Conservation (phyloP, 768 basidiomycete genomes). For the Baorangia bicolor region DNA sequence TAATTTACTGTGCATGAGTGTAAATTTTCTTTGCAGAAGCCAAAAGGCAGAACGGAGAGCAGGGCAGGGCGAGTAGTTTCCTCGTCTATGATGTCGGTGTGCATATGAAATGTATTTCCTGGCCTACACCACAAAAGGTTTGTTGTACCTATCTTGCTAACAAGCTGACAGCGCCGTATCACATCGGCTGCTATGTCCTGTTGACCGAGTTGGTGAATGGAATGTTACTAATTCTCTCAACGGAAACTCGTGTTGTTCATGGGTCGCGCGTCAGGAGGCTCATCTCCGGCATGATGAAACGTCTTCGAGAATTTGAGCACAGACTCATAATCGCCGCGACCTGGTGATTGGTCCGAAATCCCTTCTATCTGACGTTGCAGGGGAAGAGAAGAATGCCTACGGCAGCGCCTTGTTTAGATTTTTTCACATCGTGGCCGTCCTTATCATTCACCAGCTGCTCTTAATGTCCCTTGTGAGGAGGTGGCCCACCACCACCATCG, state of each 20-base stretch:
- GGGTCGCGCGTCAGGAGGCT: slow-evolving; percentile 14
- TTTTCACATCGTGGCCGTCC: slow-evolving; percentile 24
- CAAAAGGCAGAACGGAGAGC: slow-evolving; percentile 23
- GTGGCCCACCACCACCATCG: slow-evolving; percentile 4
- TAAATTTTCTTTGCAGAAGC: slow-evolving; percentile 10
- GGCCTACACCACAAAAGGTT: slow-evolving; percentile 22
- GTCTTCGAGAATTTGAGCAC: slow-evolving; percentile 28
- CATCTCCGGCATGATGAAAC: slow-evolving; percentile 33
- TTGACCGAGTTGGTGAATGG: slow-evolving; percentile 21
- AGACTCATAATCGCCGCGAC: slow-evolving; percentile 27
- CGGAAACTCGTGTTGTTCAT: slow-evolving; percentile 20
- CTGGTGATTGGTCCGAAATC: slow-evolving; percentile 23
- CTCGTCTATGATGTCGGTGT: slow-evolving; percentile 19
- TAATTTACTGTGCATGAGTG: slow-evolving; percentile 17
- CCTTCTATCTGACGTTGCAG: slow-evolving; percentile 31
- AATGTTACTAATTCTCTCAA: slow-evolving; percentile 15
- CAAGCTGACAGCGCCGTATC: slow-evolving; percentile 21
- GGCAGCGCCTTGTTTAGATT: slow-evolving; percentile 27
- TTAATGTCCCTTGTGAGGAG: slow-evolving; percentile 27
- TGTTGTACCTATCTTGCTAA: slow-evolving; percentile 31
- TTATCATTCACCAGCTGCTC: slow-evolving; percentile 28
- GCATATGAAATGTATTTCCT: slow-evolving; percentile 28
- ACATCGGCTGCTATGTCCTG: slow-evolving; percentile 21
- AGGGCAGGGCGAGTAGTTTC: slow-evolving; percentile 27
- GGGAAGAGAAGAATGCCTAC: slow-evolving; percentile 24